Evolutionary conservation across 2,329 filamentous ascomycete genomes (phyloP).

Genomic region (Beauveria sp.): DNA sequence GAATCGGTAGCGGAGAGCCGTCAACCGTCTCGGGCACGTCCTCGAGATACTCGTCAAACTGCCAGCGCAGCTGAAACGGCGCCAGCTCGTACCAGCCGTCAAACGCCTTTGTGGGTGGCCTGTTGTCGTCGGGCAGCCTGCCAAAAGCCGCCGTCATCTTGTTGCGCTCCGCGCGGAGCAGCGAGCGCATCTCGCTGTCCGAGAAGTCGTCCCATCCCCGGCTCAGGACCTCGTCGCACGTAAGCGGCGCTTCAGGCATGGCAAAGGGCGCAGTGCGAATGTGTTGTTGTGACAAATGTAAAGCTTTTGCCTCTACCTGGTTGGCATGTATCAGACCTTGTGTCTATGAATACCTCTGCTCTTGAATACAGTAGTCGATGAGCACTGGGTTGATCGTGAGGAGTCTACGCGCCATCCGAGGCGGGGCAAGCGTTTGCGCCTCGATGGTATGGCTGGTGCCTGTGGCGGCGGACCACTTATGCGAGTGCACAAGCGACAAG

Average conservation of each 20-base stretch:
- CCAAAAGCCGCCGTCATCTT: conserved; percentile 1
- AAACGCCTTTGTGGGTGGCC: conserved; percentile 61
- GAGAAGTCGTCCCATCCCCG: conserved; percentile 6
- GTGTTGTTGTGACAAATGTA: background rate
- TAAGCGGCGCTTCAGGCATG: conserved; percentile 8
- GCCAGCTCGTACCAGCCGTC: conserved; percentile 78
- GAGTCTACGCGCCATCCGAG: background rate
- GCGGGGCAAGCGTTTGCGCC: background rate
- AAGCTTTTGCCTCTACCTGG: no score
- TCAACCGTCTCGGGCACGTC: conserved; percentile 61
- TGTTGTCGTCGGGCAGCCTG: conserved; percentile 11
- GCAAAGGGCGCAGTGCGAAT: background rate
- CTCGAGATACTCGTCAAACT: conserved; percentile 70
- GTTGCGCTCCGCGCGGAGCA: conserved; percentile 2
- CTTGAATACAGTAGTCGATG: background rate
- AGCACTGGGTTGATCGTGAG: background rate
- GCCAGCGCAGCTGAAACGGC: conserved; percentile 46
- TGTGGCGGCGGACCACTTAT: background rate
- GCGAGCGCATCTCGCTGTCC: background rate
- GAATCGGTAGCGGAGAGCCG: conserved; percentile 53
- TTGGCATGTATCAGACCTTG: no score
- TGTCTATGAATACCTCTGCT: background rate
- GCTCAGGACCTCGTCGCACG: conserved; percentile 5
- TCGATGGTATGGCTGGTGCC: background rate
- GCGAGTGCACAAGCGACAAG: background rate